A percentile compares a stretch with the other conserved stretches of the same genome.
These are phyloP conservation scores for Eucalyptus pumila DNA, from an alignment of 345 rosid species.

Conservation along the genomic window DNA sequence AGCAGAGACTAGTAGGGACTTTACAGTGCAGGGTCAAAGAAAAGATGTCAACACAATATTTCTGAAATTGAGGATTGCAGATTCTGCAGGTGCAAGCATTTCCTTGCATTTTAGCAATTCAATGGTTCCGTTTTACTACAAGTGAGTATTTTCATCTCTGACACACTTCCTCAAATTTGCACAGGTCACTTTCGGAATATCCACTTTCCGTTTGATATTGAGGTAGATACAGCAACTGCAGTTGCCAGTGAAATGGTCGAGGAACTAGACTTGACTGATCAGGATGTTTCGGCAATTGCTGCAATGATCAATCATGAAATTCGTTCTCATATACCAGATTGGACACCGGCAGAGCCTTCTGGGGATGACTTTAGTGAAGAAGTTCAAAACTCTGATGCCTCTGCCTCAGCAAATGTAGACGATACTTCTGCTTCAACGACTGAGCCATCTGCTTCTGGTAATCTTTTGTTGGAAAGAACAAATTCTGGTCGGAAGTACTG, in stretches of 20 bases:
- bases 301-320: constrained; percentile 76
- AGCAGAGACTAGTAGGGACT: constrained; percentile 31
- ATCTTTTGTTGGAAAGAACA: constrained; percentile 52
- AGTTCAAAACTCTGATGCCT: constrained; percentile 2
- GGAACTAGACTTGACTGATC: constrained; percentile 82
- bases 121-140: background rate
- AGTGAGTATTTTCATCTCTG: background rate
- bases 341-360: constrained; percentile 32
- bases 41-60: constrained; percentile 69
- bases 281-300: constrained; percentile 67
- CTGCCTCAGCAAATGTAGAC: constrained; percentile 3
- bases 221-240: constrained; percentile 71
- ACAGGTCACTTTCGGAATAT: constrained; percentile 79
- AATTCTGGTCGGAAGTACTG: constrained; percentile 86
- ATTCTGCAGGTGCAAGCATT: constrained; percentile 47
- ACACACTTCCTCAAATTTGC: background rate
- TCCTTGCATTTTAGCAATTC: background rate
- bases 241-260: constrained; percentile 97
- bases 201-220: constrained; percentile 89
- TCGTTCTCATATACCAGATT: constrained; percentile 53
- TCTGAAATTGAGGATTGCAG: constrained; percentile 77
- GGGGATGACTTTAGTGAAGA: background rate
- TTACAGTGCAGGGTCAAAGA: constrained; percentile 77
- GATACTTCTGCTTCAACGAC: constrained; percentile 3
- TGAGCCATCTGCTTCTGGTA: constrained; percentile 14